Evolutionary conservation across 2,329 filamentous ascomycete genomes (phyloP), one percentile per base, ranked within the genome.

Genomic region (Venturia carpophila): DNA sequence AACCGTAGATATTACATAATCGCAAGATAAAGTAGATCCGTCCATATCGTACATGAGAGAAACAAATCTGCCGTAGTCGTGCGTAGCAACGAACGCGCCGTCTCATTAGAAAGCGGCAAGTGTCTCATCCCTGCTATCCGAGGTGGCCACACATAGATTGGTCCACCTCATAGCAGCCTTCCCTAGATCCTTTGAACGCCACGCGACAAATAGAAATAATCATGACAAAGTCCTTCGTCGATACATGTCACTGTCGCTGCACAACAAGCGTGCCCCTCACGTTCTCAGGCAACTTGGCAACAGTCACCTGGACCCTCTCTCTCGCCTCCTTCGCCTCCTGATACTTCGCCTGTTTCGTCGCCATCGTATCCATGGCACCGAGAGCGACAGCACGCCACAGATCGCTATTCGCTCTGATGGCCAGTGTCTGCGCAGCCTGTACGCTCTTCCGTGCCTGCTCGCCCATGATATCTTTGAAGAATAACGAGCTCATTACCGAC

Each of bases 381-480:
- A 90, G 87, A 0, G 89, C 88, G 9, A 95, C 91, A 71, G 88
- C 73, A n/a, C 68, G 69, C 76, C 76, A 78, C 41, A 78, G 65
- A 43, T 67, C 70, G 64, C 73, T 73, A 19, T 70, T 66, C n/a
- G 68, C 69, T 61, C 73, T 92, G 62, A 83, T 80, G 1, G 84
- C 85, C 60, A 82, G 78, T 2, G 81, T 79, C 5, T 85, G 83
- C 68, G 67, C 78, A 70, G 67, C 80, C 69, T 65, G 79, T 65
- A 72, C 75, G 58, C 82, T 83, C 66, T 81, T 80, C 56, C 82
- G 77, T 1, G 84, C 77, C 68, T 82, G 79, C 45, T 78, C 76
- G 62, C 91, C 91, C 4, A 95, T 85, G 17, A 92, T 88, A 66
- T 89, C 88, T 58, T 88, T 87, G 75, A 92, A 97, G 71, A 96